Conservation (phyloP, 352 stramenopile species). For the Elongisporangium undulatum region DNA sequence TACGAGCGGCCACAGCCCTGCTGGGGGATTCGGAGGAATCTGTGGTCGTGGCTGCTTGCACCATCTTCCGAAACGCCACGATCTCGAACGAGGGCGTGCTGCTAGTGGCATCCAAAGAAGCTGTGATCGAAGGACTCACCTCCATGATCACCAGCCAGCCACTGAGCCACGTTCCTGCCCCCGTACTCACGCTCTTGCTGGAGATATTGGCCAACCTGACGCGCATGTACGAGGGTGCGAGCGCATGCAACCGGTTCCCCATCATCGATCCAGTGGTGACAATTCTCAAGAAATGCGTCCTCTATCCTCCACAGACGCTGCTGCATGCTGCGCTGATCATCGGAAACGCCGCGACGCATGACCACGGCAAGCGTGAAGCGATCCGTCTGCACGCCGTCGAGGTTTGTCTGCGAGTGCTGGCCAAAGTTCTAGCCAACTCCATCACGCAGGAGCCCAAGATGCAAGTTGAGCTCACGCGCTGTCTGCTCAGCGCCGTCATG, state of each 20-base stretch:
- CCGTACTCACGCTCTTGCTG: conserved; percentile 29
- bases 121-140: conserved; percentile 36
- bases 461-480: conserved; percentile 45
- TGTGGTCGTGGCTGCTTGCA: conserved; percentile 38
- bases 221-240: conserved; percentile 45
- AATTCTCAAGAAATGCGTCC: conserved; percentile 45
- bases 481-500: conserved; percentile 56
- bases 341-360: conserved; percentile 43
- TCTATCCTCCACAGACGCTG: conserved; percentile 41
- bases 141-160: conserved; percentile 39
- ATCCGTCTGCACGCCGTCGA: conserved; percentile 51
- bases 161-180: conserved; percentile 30
- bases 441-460: conserved; percentile 25
- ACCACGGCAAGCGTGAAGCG: conserved; percentile 46
- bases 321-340: conserved; percentile 38
- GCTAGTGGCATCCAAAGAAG: conserved; percentile 28
- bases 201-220: conserved; percentile 54
- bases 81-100: conserved; percentile 53
- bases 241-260: conserved; percentile 29
- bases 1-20: conserved; percentile 35
- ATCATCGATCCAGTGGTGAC: conserved; percentile 42
- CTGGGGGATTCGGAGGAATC: conserved; percentile 37
- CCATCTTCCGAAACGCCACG: conserved; percentile 52
- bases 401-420: conserved; percentile 41
- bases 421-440: conserved; percentile 40